Evolutionary conservation across 768 basidiomycete species (phyloP), one percentile per base, ranked within the genome.

Genomic region (Chiua virens): DNA sequence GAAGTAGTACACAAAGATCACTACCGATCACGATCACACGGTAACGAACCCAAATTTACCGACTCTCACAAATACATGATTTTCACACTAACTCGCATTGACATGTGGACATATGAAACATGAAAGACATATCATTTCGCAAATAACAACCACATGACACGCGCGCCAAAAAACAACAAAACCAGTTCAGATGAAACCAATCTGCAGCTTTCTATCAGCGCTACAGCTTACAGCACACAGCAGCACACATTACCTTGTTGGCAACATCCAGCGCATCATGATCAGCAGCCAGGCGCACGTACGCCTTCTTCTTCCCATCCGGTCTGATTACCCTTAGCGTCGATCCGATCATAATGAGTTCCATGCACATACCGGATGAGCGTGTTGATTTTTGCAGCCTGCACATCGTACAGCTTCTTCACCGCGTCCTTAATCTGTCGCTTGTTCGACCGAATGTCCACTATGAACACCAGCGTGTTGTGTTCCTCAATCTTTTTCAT

Each of bases 401-500:
- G 85, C 47, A 98, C 95, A 66, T 97, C 95, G 73, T 98, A 98
- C 64, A 99, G 73, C 83, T 97, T 97, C 85, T 98, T 98, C 63
- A 99, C 94, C 2, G 97, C 97, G 64, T 98, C 92, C 84, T 94
- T 96, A 79, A 98, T 98, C 75, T 99, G 93, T 42, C 93, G 85
- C 83, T 99, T 99, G 85, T 97, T 99, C 61, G 92, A 78, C 70
- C 84, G 86, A 72, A 98, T 66, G 73, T 98, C 95, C 47, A 97
- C 94, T 54, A 98, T 87, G 80, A 98, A 99, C 53, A 99, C 97
- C 52, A 98, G 83, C 28, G 97, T 99, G 76, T 99, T 98, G 81
- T 98, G 87, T 74, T 98, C 96, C 81, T 99, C 96, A 52, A 99
- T 99, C 84, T 99, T 97, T 84, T 98, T 96, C 96, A 98, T 98